A percentile compares a stretch with the other conserved stretches of the same genome.
Conservation (phyloP, 2,329 filamentous ascomycete species). For the Botrytis sinoallii region DNA sequence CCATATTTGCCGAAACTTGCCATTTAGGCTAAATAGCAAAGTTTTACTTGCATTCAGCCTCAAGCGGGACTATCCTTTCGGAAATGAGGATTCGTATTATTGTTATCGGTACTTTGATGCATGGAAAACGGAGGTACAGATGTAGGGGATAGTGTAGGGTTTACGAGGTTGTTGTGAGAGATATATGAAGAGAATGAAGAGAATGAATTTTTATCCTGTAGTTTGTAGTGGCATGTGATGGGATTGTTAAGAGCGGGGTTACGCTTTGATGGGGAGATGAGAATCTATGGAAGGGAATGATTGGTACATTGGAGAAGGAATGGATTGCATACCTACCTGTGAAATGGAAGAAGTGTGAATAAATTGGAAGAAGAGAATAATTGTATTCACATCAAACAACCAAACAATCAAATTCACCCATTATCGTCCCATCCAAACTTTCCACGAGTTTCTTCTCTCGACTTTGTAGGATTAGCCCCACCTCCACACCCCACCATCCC, state of each 20-base stretch:
- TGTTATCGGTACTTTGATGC: background rate
- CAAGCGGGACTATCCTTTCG: background rate
- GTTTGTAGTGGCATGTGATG: background rate
- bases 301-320: background rate
- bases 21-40: conserved; percentile 4
- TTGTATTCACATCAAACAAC: background rate
- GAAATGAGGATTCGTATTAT: background rate
- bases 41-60: background rate
- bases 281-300: background rate
- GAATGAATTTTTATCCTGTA: background rate
- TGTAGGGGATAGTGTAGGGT: background rate
- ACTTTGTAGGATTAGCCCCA: background rate
- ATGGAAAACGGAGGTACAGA: background rate
- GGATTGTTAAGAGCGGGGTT: background rate
- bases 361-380: background rate
- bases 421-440: background rate
- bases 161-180: background rate
- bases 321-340: background rate
- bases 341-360: background rate
- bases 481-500: background rate
- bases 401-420: too few relatives aligned
- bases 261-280: background rate
- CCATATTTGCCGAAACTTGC: background rate
- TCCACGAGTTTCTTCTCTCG: conserved; percentile 4
- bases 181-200: background rate